These are phyloP conservation scores for Sporisorium graminicola DNA, from an alignment of 1,284 basidiomycete species.

Conservation along the genomic window DNA sequence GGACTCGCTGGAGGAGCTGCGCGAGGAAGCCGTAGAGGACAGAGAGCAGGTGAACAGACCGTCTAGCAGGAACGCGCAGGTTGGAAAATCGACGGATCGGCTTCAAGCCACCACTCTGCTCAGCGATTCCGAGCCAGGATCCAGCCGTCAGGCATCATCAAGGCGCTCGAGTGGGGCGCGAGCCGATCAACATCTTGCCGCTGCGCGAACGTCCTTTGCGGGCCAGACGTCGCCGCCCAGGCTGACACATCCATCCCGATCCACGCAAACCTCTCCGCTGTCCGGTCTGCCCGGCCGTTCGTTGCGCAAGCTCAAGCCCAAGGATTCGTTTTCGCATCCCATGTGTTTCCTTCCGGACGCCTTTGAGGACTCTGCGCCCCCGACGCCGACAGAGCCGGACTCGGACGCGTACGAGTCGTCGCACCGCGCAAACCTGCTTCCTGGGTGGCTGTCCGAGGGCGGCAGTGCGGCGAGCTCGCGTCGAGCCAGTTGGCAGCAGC, in stretches of 20 bases:
- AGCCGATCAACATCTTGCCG: no score
- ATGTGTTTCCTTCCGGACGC: conserved; percentile 54
- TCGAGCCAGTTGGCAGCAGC: conserved; percentile 44
- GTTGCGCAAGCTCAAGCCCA: conserved; percentile 24
- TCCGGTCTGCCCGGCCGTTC: conserved; percentile 2
- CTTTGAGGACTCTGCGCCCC: conserved; percentile 49
- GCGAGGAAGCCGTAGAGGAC: background rate
- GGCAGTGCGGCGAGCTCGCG: conserved; percentile 43
- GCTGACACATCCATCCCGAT: background rate
- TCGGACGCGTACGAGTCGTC: conserved; percentile 31
- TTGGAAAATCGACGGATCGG: background rate
- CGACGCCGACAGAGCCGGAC: conserved; percentile 39
- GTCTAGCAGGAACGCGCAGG: background rate
- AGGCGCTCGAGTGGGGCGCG: conserved; percentile 8
- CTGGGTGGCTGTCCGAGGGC: conserved; percentile 43
- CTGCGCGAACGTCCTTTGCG: background rate
- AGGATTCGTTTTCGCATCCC: conserved; percentile 43
- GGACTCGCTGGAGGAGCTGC: conserved; percentile 4
- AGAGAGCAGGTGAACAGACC: background rate
- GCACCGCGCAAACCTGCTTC: conserved; percentile 21
- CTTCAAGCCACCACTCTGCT: background rate
- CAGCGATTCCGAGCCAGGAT: conserved; percentile 4
- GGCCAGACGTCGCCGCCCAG: conserved; percentile 15
- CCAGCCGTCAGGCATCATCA: background rate
- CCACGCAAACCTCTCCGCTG: conserved; percentile 19